Conservation (phyloP, 2,329 filamentous ascomycete genomes). For the Cytospora piceae region DNA sequence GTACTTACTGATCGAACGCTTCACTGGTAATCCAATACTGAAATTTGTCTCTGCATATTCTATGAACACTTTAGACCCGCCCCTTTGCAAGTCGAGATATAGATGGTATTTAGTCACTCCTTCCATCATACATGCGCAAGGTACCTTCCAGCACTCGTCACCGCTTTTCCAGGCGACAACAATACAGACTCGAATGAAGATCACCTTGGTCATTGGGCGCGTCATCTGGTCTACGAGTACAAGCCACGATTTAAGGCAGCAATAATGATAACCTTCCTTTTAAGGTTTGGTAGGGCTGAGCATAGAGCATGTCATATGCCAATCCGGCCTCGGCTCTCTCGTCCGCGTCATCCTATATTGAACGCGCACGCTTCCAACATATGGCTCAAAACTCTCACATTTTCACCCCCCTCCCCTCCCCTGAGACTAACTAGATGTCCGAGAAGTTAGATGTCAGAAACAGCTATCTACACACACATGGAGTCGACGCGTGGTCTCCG, state of each 20-base stretch:
- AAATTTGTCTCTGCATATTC: background rate
- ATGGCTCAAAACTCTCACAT: background rate
- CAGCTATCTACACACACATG: background rate
- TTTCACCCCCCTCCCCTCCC: too few relatives aligned
- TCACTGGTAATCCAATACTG: background rate
- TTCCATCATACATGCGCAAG: background rate
- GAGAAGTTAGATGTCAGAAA: background rate
- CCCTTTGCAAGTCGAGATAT: background rate
- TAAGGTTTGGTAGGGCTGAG: conserved; percentile 20
- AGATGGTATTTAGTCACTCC: background rate
- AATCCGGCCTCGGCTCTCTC: background rate
- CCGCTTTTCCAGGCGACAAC: background rate
- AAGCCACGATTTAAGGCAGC: background rate
- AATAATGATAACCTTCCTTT: conserved; percentile 22
- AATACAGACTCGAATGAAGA: background rate
- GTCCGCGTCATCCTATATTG: conserved; percentile 24
- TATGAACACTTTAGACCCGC: background rate
- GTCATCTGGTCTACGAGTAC: conserved; percentile 15
- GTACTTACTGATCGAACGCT: background rate
- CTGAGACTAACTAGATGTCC: too few relatives aligned
- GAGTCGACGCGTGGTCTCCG: background rate
- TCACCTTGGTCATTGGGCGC: background rate
- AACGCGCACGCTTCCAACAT: background rate
- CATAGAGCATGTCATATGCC: background rate
- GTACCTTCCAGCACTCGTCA: background rate